phyloP scores from a whole-genome alignment of 1,139 yeast genomes.

The Blastobotrys serpentis region DNA sequence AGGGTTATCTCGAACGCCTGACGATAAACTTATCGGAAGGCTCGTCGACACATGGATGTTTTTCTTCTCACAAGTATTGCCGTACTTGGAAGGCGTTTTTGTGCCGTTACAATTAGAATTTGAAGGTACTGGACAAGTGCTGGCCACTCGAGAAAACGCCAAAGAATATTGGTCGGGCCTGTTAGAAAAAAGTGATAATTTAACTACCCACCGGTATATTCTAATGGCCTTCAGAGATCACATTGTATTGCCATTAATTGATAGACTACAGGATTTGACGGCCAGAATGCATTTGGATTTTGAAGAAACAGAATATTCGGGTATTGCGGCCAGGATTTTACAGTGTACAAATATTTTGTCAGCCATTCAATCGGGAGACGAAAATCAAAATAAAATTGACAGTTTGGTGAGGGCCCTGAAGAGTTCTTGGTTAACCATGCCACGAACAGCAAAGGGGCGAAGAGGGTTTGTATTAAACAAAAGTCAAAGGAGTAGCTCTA shows the following conservation, averaged over 20 bases:
- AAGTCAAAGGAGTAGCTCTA: background rate
- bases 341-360: slow-evolving; percentile 59
- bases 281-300: slow-evolving; percentile 27
- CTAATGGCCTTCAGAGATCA: slow-evolving; percentile 40
- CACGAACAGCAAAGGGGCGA: slow-evolving; percentile 35
- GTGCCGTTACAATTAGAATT: slow-evolving; percentile 58
- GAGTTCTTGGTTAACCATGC: slow-evolving; percentile 33
- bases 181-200: slow-evolving; percentile 29
- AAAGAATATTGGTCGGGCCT: slow-evolving; percentile 43
- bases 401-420: slow-evolving; percentile 38
- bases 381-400: slow-evolving; percentile 53
- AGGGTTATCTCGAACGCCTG: slow-evolving; percentile 20
- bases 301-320: slow-evolving; percentile 23
- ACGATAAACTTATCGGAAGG: slow-evolving; percentile 32
- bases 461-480: slow-evolving; percentile 31
- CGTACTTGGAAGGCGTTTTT: slow-evolving; percentile 58
- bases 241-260: slow-evolving; percentile 38
- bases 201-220: slow-evolving; percentile 37
- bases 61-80: slow-evolving; percentile 53
- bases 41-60: slow-evolving; percentile 51
- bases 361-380: slow-evolving; percentile 51
- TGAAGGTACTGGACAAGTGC: slow-evolving; percentile 41
- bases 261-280: slow-evolving; percentile 49
- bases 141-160: slow-evolving; percentile 34
- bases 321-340: slow-evolving; percentile 44